phyloP scores from a whole-genome alignment of 805 yeast species.

The Candida palmyrensis region DNA sequence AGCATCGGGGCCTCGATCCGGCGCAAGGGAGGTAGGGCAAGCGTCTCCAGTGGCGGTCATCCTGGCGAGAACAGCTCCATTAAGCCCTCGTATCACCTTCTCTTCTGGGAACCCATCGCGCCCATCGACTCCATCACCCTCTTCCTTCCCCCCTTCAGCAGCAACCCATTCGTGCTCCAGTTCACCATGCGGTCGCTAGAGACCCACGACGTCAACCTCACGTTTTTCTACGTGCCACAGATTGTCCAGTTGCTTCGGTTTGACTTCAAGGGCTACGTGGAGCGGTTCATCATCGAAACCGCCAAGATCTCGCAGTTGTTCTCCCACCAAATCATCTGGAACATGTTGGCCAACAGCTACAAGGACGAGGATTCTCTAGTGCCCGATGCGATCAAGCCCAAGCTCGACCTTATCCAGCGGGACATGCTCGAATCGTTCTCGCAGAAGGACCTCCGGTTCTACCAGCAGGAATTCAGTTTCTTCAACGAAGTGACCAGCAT shows the following conservation, averaged over 20 bases:
- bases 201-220: conserved; percentile 76
- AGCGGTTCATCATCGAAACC: conserved; percentile 83
- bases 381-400: conserved; percentile 81
- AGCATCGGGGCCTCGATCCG: too few relatives aligned
- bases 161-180: conserved; percentile 67
- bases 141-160: conserved; percentile 69
- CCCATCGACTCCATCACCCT: conserved; percentile 84
- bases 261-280: conserved; percentile 81
- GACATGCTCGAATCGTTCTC: conserved; percentile 61
- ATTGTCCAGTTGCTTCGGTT: conserved; percentile 88
- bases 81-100: conserved; percentile 36
- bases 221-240: conserved; percentile 97
- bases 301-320: conserved; percentile 86
- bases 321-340: conserved; percentile 98
- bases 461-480: conserved; percentile 80
- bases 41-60: too few relatives aligned
- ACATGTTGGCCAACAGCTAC: conserved; percentile 88
- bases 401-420: conserved; percentile 65
- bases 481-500: conserved; percentile 89
- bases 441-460: conserved; percentile 57
- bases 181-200: conserved; percentile 88
- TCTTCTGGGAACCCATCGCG: conserved; percentile 70
- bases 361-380: conserved; percentile 81
- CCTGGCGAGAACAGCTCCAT: conserved; percentile 29
- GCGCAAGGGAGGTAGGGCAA: too few relatives aligned